Conservation (phyloP, 805 yeast genomes). For the Schwanniomyces sp. region DNA sequence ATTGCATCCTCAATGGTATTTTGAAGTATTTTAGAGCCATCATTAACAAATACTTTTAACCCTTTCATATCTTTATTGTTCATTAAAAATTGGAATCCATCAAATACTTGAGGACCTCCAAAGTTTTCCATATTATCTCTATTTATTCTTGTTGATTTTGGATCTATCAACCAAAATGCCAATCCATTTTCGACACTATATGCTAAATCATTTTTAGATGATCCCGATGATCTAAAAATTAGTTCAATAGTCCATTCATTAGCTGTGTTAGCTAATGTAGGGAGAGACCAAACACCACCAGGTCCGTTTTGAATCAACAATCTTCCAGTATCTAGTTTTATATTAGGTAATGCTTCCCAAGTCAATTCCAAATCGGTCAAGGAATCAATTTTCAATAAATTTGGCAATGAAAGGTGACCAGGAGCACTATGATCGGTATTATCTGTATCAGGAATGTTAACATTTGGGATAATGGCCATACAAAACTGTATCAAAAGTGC, state of each 20-base stretch:
- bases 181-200: slow-evolving; percentile 50
- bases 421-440: slow-evolving; percentile 7
- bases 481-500: not conserved
- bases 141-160: slow-evolving; percentile 8
- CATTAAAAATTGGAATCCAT: slow-evolving; percentile 63
- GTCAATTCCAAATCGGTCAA: slow-evolving; percentile 21
- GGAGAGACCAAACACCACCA: slow-evolving; percentile 21
- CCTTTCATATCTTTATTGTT: slow-evolving; percentile 53
- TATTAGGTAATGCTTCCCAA: slow-evolving; percentile 53
- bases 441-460: slow-evolving; percentile 2
- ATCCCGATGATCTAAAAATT: slow-evolving; percentile 62
- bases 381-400: slow-evolving; percentile 24
- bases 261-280: slow-evolving; percentile 11
- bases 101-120: slow-evolving; percentile 56
- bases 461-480: slow-evolving; percentile 5
- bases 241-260: slow-evolving; percentile 58
- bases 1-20: slow-evolving; percentile 35
- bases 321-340: slow-evolving; percentile 84
- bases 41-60: slow-evolving; percentile 59
- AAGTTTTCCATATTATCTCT: slow-evolving; percentile 31
- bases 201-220: slow-evolving; percentile 19
- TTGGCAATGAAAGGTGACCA: slow-evolving; percentile 33
- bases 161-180: slow-evolving; percentile 54
- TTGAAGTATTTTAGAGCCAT: slow-evolving; percentile 45
- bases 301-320: slow-evolving; percentile 13